phyloP scores from a whole-genome alignment of 768 basidiomycete species.

The Kockovaella imperatae region DNA sequence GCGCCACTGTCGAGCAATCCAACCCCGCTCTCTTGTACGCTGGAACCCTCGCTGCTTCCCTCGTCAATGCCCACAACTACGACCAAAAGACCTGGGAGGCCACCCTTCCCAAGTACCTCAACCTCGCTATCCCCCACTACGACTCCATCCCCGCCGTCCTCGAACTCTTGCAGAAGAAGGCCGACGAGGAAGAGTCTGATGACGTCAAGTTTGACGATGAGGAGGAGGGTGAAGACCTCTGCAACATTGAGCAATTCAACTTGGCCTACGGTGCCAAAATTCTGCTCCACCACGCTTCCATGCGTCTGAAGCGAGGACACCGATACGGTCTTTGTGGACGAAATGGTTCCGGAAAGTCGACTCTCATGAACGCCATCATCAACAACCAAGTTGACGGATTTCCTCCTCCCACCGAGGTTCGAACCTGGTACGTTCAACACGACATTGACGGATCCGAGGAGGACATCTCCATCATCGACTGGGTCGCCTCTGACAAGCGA shows the following conservation, averaged over 20 bases:
- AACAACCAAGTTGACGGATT: conserved; percentile 85
- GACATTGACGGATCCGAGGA: conserved; percentile 95
- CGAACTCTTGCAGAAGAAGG: conserved; percentile 86
- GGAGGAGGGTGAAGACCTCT: conserved; percentile 96
- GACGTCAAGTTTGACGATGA: conserved; percentile 67
- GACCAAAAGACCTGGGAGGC: conserved; percentile 79
- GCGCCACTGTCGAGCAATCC: conserved; percentile 51
- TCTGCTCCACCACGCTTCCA: conserved; percentile 86
- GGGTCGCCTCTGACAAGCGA: conserved; percentile 78
- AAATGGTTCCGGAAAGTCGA: conserved; percentile 88
- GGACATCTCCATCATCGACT: conserved; percentile 79
- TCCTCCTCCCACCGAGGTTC: conserved; percentile 92
- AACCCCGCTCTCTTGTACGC: conserved; percentile 63
- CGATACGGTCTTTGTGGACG: conserved; percentile 97
- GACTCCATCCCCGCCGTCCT: conserved; percentile 62
- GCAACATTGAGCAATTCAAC: conserved; percentile 93
- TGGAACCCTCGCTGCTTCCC: conserved; percentile 70
- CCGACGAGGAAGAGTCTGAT: conserved; percentile 63
- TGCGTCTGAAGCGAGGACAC: conserved; percentile 96
- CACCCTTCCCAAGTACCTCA: conserved; percentile 63
- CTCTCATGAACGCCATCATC: conserved; percentile 45
- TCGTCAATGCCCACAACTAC: conserved; percentile 86
- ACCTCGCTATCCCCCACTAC: conserved; percentile 57
- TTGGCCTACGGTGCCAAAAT: conserved; percentile 99
- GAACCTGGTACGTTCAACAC: conserved; percentile 99